Percentiles rank a stretch among this genome's conserved stretches.
Conservation (phyloP, 768 basidiomycete genomes). For the Amanita thiersii region DNA sequence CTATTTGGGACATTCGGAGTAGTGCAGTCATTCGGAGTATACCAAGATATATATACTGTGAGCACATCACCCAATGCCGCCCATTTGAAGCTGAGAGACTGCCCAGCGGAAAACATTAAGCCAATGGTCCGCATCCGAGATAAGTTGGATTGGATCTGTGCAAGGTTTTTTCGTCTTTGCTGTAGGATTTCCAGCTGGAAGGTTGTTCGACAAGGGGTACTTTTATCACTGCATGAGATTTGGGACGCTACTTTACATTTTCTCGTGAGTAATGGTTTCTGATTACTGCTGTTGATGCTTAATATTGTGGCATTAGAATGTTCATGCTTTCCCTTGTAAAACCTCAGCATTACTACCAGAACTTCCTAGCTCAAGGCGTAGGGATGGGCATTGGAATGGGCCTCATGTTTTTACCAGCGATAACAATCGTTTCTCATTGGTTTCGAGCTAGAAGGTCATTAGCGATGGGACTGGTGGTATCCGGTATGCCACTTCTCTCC, state of each 20-base stretch:
- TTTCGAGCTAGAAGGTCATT: slow-evolving; percentile 36
- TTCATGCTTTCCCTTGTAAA: slow-evolving; percentile 44
- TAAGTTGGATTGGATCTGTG: slow-evolving; percentile 43
- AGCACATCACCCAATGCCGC: slow-evolving; percentile 8
- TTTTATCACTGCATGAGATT: slow-evolving; percentile 33
- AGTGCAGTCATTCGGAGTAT: slow-evolving; percentile 43
- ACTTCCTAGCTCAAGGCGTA: slow-evolving; percentile 39
- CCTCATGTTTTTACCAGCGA: slow-evolving; percentile 32
- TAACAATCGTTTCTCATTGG: slow-evolving; percentile 36
- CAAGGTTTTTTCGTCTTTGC: slow-evolving; percentile 43
- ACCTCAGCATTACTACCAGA: slow-evolving; percentile 41
- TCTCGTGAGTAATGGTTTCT: slow-evolving; percentile 26
- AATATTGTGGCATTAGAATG: slow-evolving; percentile 18
- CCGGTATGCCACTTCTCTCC: slow-evolving; percentile 28
- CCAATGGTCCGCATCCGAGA: slow-evolving; percentile 31
- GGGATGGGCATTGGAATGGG: slow-evolving; percentile 37
- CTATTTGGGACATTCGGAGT: slow-evolving; percentile 42
- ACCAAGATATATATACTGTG: slow-evolving; percentile 44
- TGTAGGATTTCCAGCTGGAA: slow-evolving; percentile 33
- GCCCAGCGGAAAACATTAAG: slow-evolving; percentile 29
- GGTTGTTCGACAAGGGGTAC: slow-evolving; percentile 41
- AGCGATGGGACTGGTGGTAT: slow-evolving; percentile 48
- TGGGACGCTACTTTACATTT: slow-evolving; percentile 30
- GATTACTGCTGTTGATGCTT: neutral
- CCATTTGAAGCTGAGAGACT: no score